These are phyloP conservation scores for Colletotrichum sp. DNA, from an alignment of 2,329 filamentous ascomycete genomes.

Conservation along the genomic window DNA sequence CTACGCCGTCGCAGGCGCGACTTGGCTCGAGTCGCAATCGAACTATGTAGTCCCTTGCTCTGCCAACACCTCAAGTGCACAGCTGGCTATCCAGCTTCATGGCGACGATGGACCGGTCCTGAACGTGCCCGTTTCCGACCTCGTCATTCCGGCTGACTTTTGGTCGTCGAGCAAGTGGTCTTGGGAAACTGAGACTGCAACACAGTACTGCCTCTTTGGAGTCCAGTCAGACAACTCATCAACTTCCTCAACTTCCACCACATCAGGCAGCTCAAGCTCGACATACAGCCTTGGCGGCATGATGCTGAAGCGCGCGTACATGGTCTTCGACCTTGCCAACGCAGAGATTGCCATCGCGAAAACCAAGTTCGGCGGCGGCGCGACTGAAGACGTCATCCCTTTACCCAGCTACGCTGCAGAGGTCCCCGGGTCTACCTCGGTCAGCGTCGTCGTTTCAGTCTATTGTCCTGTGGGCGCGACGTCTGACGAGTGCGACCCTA, in stretches of 20 bases:
- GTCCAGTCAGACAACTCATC: conserved; percentile 29
- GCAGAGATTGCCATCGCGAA: conserved; percentile 35
- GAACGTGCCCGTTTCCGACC: conserved; percentile 28
- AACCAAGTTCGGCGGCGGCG: conserved; percentile 25
- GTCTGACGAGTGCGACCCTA: not conserved
- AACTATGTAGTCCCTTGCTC: conserved; percentile 30
- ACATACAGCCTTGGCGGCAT: conserved; percentile 27
- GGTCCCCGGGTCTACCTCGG: conserved; percentile 28
- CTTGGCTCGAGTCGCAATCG: conserved; percentile 14
- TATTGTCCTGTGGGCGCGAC: not conserved
- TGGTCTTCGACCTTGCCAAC: conserved; percentile 37
- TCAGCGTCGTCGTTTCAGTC: not conserved
- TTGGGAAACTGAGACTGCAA: not conserved
- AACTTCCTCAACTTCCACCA: not conserved
- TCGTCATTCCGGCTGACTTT: conserved; percentile 27
- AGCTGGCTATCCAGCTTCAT: conserved; percentile 30
- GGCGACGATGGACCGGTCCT: conserved; percentile 31
- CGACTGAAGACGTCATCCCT: conserved; percentile 26
- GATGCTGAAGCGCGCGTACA: conserved; percentile 34
- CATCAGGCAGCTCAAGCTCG: not conserved
- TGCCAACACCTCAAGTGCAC: conserved; percentile 21
- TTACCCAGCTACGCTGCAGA: conserved; percentile 30
- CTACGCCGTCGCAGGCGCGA: conserved; percentile 31
- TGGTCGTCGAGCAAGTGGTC: not conserved
- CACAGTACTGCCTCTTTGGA: conserved; percentile 31